Conservation (phyloP, 2,329 filamentous ascomycete species). For the Xylaria hypoxylon region DNA sequence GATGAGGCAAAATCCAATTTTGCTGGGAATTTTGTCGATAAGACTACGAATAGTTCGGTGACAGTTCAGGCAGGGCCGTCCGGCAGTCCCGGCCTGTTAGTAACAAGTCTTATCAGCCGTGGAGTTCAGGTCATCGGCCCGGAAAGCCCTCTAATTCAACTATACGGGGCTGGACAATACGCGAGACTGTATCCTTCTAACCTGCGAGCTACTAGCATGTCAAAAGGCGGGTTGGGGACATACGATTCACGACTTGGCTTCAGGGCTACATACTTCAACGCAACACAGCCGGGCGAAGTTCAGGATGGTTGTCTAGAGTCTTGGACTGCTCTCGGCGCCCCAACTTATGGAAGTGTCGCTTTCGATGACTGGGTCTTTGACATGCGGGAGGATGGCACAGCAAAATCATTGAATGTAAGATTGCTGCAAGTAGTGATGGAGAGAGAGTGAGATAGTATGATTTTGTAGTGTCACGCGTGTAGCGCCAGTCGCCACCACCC, state of each 20-base stretch:
- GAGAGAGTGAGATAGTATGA: constrained; percentile 8
- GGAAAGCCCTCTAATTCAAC: constrained; percentile 28
- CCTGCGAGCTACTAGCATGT: constrained; percentile 21
- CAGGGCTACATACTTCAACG: constrained; percentile 37
- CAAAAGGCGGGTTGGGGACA: constrained; percentile 7
- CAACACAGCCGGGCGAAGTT: constrained; percentile 12
- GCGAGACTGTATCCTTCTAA: constrained; percentile 36
- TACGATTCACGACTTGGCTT: constrained; percentile 36
- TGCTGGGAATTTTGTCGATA: constrained; percentile 26
- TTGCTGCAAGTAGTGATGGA: constrained; percentile 32
- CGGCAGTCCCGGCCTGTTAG: constrained; percentile 24
- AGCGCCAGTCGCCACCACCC: too few relatives aligned
- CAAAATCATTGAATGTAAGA: constrained; percentile 28
- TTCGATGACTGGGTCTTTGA: constrained; percentile 40
- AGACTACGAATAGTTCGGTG: constrained; percentile 33
- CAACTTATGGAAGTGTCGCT: constrained; percentile 29
- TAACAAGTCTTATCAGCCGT: constrained; percentile 20
- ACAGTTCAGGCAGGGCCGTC: constrained; percentile 13
- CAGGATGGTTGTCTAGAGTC: constrained; percentile 35
- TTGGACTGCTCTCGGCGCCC: constrained; percentile 36
- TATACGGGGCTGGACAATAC: constrained; percentile 31
- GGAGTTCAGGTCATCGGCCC: constrained; percentile 35
- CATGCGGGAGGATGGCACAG: constrained; percentile 37
- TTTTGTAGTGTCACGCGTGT: too few relatives aligned
- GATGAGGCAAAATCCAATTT: constrained; percentile 33